These are phyloP conservation scores for Suillus paluster DNA, from an alignment of 768 basidiomycete genomes.

Conservation along the genomic window DNA sequence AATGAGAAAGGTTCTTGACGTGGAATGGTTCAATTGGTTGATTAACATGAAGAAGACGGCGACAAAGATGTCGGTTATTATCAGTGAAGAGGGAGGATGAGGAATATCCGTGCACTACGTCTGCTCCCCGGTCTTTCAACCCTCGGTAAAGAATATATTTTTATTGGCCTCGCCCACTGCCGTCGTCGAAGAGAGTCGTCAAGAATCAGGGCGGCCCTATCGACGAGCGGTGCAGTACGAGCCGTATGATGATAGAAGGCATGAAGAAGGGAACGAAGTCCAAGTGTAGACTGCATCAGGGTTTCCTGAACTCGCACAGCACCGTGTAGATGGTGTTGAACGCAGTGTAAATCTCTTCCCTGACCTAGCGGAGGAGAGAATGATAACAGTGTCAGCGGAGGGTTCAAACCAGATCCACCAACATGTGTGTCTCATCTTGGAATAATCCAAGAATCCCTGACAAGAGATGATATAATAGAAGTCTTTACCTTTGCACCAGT, in stretches of 20 bases:
- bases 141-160: slow-evolving; percentile 35
- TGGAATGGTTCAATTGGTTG: neutral
- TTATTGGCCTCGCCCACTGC: slow-evolving; percentile 14
- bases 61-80: slow-evolving; percentile 19
- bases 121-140: slow-evolving; percentile 32
- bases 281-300: slow-evolving; percentile 42
- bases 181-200: slow-evolving; percentile 6
- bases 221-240: slow-evolving; percentile 8
- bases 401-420: slow-evolving; percentile 53
- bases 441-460: slow-evolving; percentile 30
- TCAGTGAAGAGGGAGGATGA: slow-evolving; percentile 31
- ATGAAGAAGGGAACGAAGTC: slow-evolving; percentile 3
- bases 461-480: slow-evolving; percentile 33
- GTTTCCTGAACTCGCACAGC: slow-evolving; percentile 93
- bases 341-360: slow-evolving; percentile 99
- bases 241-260: neutral
- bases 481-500: slow-evolving; percentile 94
- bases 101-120: slow-evolving; percentile 44
- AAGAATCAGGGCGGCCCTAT: slow-evolving; percentile 7
- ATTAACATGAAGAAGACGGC: neutral
- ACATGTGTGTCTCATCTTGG: slow-evolving; percentile 35
- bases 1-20: neutral
- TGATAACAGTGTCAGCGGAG: slow-evolving; percentile 51
- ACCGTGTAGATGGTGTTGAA: slow-evolving; percentile 99
- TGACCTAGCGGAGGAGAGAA: slow-evolving; percentile 62